Evolutionary conservation across 805 yeast genomes (phyloP), one percentile per base, ranked within the genome.

Genomic region (Danielozyma ontarioensis): DNA sequence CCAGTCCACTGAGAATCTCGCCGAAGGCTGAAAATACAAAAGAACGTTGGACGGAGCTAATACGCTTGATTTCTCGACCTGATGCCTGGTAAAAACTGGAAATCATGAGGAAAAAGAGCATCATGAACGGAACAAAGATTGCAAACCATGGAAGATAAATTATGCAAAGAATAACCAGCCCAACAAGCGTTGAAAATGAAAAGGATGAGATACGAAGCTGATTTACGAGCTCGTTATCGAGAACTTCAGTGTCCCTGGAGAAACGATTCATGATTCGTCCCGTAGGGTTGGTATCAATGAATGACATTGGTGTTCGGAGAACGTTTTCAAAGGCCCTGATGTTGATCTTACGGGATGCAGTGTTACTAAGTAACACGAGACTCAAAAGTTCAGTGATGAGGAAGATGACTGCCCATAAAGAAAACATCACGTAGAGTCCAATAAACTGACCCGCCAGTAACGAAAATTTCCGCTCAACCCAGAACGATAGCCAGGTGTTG

Each of bases 251-350:
- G 32, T 53, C 59, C 25, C 49, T 44, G 13, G 52, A 46, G 35
- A 53, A 53, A 25, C 59, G 34, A 40, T 53, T 53, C 29, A 53
- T 28, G 17, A 53, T 43, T 36, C 59, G 36, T 8, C 59, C 59
- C 39, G 48, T 39, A 2, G 59, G 59, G 2, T 57, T 53, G 3
- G 45, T 41, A 27, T 53, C 59, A 35, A 53, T 37, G 38, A 32
- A 53, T 3, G 49, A 24, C 56, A 51, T 53, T 19, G 57, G 57
- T 1, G 48, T 42, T 11, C 37, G 34, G 24, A 50, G 31, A 12
- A 53, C 31, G 8, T 36, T 37, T 18, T 40, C 28, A 5, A 39
- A 36, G 1, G 51, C 50, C 27, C 21, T 29, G 7, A 45, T 30
- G 32, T 48, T 46, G 28, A 53, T 32, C 11, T 25, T 29, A 18